Percentiles rank a stretch among this genome's conserved stretches.
Conservation (phyloP, 768 basidiomycete species). For the Xerocomus brunneocitrinus region DNA sequence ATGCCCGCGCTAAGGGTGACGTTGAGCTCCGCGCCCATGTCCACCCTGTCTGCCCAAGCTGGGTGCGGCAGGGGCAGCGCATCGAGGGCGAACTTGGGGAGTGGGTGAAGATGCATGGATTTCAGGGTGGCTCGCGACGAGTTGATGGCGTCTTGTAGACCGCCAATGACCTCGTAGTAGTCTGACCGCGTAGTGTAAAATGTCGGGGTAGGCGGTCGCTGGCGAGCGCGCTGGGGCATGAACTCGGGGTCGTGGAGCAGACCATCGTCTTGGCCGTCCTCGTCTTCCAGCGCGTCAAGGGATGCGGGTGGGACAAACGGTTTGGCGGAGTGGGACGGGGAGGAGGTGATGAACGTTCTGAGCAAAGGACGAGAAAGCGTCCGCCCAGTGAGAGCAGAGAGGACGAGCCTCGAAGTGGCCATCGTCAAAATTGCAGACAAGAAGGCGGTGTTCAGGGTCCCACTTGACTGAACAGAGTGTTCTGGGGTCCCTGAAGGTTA, state of each 20-base stretch:
- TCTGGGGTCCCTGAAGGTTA: slow-evolving; percentile 11
- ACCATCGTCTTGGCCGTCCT: not conserved
- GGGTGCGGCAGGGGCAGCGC: slow-evolving; percentile 54
- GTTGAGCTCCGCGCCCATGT: slow-evolving; percentile 54
- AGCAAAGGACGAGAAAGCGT: not conserved
- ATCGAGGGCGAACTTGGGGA: slow-evolving; percentile 64
- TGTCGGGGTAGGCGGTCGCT: slow-evolving; percentile 59
- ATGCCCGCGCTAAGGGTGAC: slow-evolving; percentile 62
- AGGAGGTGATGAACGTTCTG: slow-evolving; percentile 2
- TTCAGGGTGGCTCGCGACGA: slow-evolving; percentile 57
- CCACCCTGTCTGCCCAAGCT: slow-evolving; percentile 64
- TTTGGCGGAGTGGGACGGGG: not conserved
- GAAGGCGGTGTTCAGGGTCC: slow-evolving; percentile 19
- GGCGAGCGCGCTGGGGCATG: slow-evolving; percentile 7
- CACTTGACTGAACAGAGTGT: not conserved
- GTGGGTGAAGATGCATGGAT: slow-evolving; percentile 65
- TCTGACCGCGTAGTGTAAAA: slow-evolving; percentile 80
- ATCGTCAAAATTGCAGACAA: slow-evolving; percentile 9
- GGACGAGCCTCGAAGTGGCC: slow-evolving; percentile 8
- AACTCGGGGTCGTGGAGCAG: slow-evolving; percentile 2
- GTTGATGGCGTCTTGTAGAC: slow-evolving; percentile 61
- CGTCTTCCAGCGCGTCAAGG: slow-evolving; percentile 1
- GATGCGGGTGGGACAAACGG: slow-evolving; percentile 27
- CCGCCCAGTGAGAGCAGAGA: slow-evolving; percentile 2
- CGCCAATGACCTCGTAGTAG: slow-evolving; percentile 68